Conservation (phyloP, 768 basidiomycete species). For the Lactarius hatsudake region DNA sequence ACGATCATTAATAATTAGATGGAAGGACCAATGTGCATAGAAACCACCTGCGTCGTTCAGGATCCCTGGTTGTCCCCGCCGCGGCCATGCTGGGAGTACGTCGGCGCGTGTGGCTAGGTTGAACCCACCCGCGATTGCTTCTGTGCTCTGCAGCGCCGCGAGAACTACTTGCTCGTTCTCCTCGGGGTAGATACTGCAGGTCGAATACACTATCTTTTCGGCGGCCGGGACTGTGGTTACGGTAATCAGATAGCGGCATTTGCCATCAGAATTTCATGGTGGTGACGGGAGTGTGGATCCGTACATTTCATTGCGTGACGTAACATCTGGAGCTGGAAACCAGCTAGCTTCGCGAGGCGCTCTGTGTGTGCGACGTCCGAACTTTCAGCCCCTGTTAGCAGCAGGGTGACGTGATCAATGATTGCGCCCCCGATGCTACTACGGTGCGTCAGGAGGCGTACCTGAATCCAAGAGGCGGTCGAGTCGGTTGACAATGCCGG, state of each 20-base stretch:
- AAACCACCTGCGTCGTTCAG: constrained; percentile 38
- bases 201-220: constrained; percentile 88
- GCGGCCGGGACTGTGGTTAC: constrained; percentile 63
- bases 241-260: background rate
- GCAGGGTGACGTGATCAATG: constrained; percentile 16
- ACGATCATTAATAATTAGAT: background rate
- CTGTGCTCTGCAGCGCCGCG: constrained; percentile 65
- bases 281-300: constrained; percentile 25
- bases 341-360: constrained; percentile 77
- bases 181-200: constrained; percentile 88
- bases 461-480: constrained; percentile 81
- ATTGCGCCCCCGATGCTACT: background rate
- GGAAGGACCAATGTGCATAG: background rate
- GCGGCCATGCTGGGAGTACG: constrained; percentile 78
- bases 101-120: constrained; percentile 59
- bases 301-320: constrained; percentile 94
- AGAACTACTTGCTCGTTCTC: constrained; percentile 94
- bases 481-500: constrained; percentile 86
- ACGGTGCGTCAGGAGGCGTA: constrained; percentile 32
- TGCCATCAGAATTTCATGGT: background rate
- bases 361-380: constrained; percentile 52
- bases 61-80: constrained; percentile 72
- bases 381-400: constrained; percentile 47
- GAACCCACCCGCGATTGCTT: constrained; percentile 62
- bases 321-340: constrained; percentile 89